Base-by-base conservation (phyloP, 2,329 filamentous ascomycete species). In the Fusarium duplospermum region DNA sequence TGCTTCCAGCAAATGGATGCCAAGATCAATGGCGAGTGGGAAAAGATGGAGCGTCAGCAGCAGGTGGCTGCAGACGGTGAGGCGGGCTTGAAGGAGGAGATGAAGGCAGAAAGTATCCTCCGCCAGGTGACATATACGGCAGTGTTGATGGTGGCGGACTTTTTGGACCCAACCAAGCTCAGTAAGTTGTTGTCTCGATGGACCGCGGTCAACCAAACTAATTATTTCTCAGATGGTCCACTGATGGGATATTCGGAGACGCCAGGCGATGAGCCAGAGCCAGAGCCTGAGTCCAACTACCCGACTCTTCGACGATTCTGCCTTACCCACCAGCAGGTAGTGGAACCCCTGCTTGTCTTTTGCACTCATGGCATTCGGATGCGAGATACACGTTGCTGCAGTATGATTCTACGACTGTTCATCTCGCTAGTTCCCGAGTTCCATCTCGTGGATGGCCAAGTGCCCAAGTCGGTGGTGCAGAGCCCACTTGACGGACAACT, bases 41-140 rank as follows among this genome's bases (percentile, higher is more conserved):
- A 92, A 70, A 90, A 90, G 74, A 90, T 98, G 67, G 90, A 92
- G 79, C 84, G 88, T 72, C 85, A 90, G 72, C 89, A 93, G 75
- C 86, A 85, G 22, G 85, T 91, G 14, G 88, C 89, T 47, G 89
- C 92, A 2, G 92, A 92, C 4, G 92, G 92, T 22, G 94, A 95
- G 64, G 93, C 94, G n/a, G 83, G 80, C 69, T 85, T 99, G 62
- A 94, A 93, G 1, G 95, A 98, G 76, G 96, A 99, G 84, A 99
- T 99, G 96, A 98, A 98, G 83, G 92, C 94, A 8, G 96, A 99
- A 82, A 98, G 96, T 79, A 97, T 99, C 33, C 86, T 99, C 54
- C 91, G 96, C 22, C 95, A 98, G 81, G 88, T 98, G 59, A 98
- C 96, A 0, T 96, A 97, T 82, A 94, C 94, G 4, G 94, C 95